phyloP scores from a whole-genome alignment of 2,329 filamentous ascomycete species.

The Huntiella decipiens region DNA sequence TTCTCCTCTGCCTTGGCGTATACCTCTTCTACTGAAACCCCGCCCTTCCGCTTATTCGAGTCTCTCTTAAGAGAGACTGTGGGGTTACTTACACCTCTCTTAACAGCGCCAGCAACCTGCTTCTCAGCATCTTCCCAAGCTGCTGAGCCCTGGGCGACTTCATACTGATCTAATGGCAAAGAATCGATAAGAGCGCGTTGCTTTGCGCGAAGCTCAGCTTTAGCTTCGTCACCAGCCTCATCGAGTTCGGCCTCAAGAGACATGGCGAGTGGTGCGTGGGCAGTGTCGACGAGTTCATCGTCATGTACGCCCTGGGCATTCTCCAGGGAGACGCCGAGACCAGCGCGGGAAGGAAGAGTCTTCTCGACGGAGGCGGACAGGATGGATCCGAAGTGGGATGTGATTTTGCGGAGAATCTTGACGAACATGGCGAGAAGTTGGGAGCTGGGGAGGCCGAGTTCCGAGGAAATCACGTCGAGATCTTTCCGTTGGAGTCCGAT shows the following conservation, averaged over 20 bases:
- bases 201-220: conserved; percentile 53
- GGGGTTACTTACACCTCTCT: conserved; percentile 44
- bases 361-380: conserved; percentile 56
- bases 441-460: conserved; percentile 52
- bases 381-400: conserved; percentile 54
- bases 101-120: conserved; percentile 43
- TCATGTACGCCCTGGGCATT: conserved; percentile 47
- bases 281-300: conserved; percentile 44
- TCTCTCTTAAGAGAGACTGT: conserved; percentile 51
- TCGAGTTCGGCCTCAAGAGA: conserved; percentile 65
- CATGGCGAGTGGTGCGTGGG: conserved; percentile 51
- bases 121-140: conserved; percentile 57
- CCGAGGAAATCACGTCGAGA: conserved; percentile 59
- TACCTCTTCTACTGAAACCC: conserved; percentile 36
- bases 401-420: conserved; percentile 82
- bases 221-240: conserved; percentile 61
- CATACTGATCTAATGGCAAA: conserved; percentile 65
- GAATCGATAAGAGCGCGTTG: conserved; percentile 80
- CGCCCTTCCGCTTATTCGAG: conserved; percentile 50
- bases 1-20: conserved; percentile 31
- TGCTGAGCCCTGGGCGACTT: conserved; percentile 39
- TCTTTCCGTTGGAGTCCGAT: conserved; percentile 83
- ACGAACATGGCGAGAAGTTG: conserved; percentile 94
- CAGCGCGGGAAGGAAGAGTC: conserved; percentile 39
- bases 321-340: conserved; percentile 37